Percentiles rank a stretch among this genome's conserved stretches.
These are phyloP conservation scores for Fraxinus anomala DNA, from an alignment of 257 asterid species.

Conservation along the genomic window DNA sequence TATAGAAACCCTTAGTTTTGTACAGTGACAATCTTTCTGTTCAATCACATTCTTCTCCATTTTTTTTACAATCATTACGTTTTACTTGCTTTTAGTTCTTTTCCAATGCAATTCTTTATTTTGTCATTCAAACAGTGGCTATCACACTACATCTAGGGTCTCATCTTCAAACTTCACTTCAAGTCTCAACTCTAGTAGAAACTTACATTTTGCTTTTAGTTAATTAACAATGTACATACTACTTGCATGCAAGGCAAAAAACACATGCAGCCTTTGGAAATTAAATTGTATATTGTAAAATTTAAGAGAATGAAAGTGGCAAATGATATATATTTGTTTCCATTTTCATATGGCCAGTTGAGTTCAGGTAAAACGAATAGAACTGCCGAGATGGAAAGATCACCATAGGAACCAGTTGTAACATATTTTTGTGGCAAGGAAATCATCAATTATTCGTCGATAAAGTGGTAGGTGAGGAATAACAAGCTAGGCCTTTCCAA, in stretches of 20 bases:
- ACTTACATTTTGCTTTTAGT: neutral
- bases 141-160: neutral
- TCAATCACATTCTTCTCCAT: neutral
- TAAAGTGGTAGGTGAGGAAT: neutral
- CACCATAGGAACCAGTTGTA: neutral
- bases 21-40: neutral
- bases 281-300: neutral
- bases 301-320: neutral
- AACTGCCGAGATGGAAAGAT: neutral
- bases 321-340: neutral
- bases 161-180: neutral
- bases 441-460: neutral
- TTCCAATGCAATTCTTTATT: neutral
- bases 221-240: neutral
- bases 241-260: neutral
- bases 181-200: neutral
- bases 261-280: neutral
- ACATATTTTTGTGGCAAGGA: conserved; percentile 19
- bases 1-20: neutral
- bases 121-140: neutral
- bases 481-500: neutral
- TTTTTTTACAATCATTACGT: neutral
- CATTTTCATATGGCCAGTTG: conserved; percentile 10
- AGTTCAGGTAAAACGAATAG: neutral
- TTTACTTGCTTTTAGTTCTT: neutral